Evolutionary conservation across 169 alveolate genomes (phyloP).

Genomic region (Perkinsus chesapeaki): DNA sequence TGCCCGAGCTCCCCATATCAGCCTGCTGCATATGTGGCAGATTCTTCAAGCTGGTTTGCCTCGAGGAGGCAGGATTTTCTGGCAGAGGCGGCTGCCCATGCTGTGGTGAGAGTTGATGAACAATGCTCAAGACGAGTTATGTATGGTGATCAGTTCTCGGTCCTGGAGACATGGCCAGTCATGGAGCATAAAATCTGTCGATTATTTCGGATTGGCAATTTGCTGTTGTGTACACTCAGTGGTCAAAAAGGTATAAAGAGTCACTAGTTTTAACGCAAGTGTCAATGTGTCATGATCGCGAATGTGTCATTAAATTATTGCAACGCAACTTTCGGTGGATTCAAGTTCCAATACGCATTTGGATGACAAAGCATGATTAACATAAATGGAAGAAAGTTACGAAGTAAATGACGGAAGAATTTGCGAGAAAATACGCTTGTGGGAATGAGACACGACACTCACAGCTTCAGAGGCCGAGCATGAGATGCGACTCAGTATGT

Average conservation of each 20-base stretch:
- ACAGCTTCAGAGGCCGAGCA: not conserved
- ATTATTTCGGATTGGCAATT: not conserved
- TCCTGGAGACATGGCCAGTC: not conserved
- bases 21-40: not conserved
- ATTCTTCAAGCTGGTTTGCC: not conserved
- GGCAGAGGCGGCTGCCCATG: not conserved
- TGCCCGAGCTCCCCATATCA: not conserved
- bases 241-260: too few relatives aligned
- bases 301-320: too few relatives aligned
- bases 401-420: too few relatives aligned
- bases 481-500: not conserved
- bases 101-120: not conserved
- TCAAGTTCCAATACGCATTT: too few relatives aligned
- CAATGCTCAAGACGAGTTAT: not conserved
- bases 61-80: not conserved
- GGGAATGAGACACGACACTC: not conserved
- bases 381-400: too few relatives aligned
- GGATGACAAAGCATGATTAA: too few relatives aligned
- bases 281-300: too few relatives aligned
- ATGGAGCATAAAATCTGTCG: not conserved
- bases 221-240: not conserved
- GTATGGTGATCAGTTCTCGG: not conserved
- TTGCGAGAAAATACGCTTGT: too few relatives aligned
- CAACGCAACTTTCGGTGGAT: too few relatives aligned
- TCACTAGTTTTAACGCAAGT: too few relatives aligned